These are phyloP conservation scores for Solanum aculeatissimum DNA, from an alignment of 305 asterid species.

Conservation along the genomic window DNA sequence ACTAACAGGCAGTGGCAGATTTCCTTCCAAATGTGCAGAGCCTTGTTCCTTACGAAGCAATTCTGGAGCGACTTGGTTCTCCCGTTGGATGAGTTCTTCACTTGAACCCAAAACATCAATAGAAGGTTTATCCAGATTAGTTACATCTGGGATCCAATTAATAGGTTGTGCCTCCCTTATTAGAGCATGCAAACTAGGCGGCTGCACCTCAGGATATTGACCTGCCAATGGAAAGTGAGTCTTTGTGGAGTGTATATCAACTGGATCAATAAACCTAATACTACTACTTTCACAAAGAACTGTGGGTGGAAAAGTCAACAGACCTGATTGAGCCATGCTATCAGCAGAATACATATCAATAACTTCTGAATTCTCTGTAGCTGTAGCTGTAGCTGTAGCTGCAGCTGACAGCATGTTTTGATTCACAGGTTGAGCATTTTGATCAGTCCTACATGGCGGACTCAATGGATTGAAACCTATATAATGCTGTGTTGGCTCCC, in stretches of 20 bases:
- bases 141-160: conserved; percentile 11
- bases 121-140: conserved; percentile 18
- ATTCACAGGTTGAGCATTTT: conserved; percentile 12
- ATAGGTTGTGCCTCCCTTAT: conserved; percentile 2
- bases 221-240: conserved; percentile 7
- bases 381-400: neutral
- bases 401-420: conserved; percentile 3
- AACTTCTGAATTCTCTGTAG: conserved; percentile 2
- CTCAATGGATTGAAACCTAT: neutral
- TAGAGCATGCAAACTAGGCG: neutral
- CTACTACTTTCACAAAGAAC: conserved; percentile 5
- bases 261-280: neutral
- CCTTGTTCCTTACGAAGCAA: conserved; percentile 3
- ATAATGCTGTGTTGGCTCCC: conserved; percentile 14
- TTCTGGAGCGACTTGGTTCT: conserved; percentile 8
- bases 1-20: conserved; percentile 2
- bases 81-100: conserved; percentile 7
- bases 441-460: conserved; percentile 8
- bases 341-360: neutral
- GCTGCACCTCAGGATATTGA: conserved; percentile 9
- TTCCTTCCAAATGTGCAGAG: conserved; percentile 17
- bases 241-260: neutral
- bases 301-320: conserved; percentile 2
- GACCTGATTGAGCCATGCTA: neutral
- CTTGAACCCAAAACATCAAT: conserved; percentile 8